Evolutionary conservation across 805 yeast species (phyloP), one percentile per base, ranked within the genome.

Genomic region (Zygosaccharomyces lentus): DNA sequence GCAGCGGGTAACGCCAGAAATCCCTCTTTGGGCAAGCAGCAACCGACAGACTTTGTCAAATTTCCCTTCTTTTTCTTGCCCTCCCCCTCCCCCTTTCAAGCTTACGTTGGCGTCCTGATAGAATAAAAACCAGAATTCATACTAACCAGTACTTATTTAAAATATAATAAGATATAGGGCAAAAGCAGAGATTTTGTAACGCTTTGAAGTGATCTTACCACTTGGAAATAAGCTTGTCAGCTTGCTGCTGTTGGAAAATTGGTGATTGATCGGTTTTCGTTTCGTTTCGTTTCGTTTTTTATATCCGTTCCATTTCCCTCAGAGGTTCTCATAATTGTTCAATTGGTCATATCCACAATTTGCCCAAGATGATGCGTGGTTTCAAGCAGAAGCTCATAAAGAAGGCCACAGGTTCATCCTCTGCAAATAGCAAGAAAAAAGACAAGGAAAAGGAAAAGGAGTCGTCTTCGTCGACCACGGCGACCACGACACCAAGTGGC

Each of bases 341-440:
- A 37, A 37, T 13, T 15, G 21, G 17, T 19, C 10, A 5, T 37
- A 15, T 24, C 16, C 23, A 24, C 10, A 26, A 34, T 16, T 37
- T 30, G 32, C 51, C 51, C 65, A 78, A 72, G 58, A 81, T 81
- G 87, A 81, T 81, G 86, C 81, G 80, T 68, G 86, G 86, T 24
- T 81, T 81, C 65, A 81, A 80, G 59, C 84, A 81, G 59, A 70
- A 80, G 53, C 52, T 66, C 50, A 65, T 64, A 34, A 66, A 65
- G 60, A 65, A 65, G 54, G 61, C 70, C 19, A 56, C 64, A 21
- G 67, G 62, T 36, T 63, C 70, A n/a, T 67, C 72, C 3, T 54
- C 65, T 7, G 49, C 51, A 12, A 52, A 59, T 39, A 68, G 68
- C 35, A 66, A 66, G 51, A 58, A 68, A 46, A 70, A 73, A 53